Evolutionary conservation across 2,329 filamentous ascomycete species (phyloP), one percentile per base, ranked within the genome.

Genomic region (Aspergillus neotritici): DNA sequence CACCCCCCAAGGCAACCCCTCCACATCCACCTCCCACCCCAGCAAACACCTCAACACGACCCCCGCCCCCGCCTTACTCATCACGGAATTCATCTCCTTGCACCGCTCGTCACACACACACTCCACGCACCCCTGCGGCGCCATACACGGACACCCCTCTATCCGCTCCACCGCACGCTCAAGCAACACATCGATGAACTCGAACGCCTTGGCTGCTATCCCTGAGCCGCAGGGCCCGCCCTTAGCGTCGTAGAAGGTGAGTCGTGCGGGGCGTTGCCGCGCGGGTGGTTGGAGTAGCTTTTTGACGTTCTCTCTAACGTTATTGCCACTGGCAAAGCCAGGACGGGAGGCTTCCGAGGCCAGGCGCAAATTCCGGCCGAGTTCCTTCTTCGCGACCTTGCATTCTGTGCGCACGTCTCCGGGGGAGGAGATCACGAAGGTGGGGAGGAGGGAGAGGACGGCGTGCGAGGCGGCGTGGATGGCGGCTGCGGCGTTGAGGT

Each of bases 381-480:
- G 88, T 65, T 97, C 91, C 64, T 97, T 97, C 47, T 86, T 72
- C 2, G 84, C 82, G 46, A 84, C 80, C 71, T 97, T 97, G 67
- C 93, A 97, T 67, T 97, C 93, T 0, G 93, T 97, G 33, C 87
- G 80, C 11, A 98, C 87, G 55, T 97, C 93, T 17, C 88, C 90
- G 0, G 90, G 89, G 71, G 90, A 84, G 53, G 82, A 87, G 54
- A 96, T 82, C 34, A 97, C 87, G 59, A 94, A 94, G 36, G 87
- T 93, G 0, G 91, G 91, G 70, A 97, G 82, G 2, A 97, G 74
- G 31, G 80, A 85, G 49, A 97, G 78, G 16, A 97, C 74, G 0
- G 90, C 89, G 63, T 98, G 93, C 67, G 97, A 89, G 2, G 93
- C 91, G 0, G 91, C 91, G 61, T 97, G 93, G 45, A 98, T 96